These are phyloP conservation scores for Colletotrichum sp. DNA, from an alignment of 2,329 filamentous ascomycete genomes.

Conservation along the genomic window DNA sequence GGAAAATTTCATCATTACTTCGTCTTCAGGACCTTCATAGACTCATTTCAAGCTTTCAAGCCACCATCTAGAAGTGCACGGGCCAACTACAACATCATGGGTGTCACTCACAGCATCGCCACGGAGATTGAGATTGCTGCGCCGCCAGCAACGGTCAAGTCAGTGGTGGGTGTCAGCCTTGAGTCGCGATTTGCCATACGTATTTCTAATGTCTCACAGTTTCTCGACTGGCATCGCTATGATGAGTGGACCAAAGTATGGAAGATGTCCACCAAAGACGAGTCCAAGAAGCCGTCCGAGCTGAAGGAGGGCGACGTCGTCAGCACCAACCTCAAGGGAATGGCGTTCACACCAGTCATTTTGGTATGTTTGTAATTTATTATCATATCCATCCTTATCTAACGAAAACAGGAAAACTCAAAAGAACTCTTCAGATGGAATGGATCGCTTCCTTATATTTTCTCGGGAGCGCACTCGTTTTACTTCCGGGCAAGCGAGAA, in stretches of 20 bases:
- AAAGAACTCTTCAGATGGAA: background rate
- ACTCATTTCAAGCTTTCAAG: fast-evolving
- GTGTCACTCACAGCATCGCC: background rate
- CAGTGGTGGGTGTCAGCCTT: too few species aligned
- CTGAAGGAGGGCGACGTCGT: background rate
- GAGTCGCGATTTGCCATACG: too few species aligned
- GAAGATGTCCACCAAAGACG: background rate
- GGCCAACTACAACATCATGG: background rate
- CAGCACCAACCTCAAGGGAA: background rate
- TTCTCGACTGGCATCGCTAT: background rate
- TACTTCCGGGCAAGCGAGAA: background rate
- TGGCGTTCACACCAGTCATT: background rate
- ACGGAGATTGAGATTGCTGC: background rate
- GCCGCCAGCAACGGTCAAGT: background rate
- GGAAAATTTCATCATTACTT: fast-evolving
- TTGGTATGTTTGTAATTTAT: too few species aligned
- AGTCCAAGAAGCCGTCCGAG: background rate
- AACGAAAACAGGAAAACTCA: background rate
- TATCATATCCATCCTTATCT: too few species aligned
- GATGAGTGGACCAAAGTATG: background rate
- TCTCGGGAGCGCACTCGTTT: background rate
- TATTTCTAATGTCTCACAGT: fast-evolving
- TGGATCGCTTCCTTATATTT: background rate
- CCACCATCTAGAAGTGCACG: background rate
- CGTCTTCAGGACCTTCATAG: background rate